Base-by-base conservation (phyloP, 2,329 filamentous ascomycete species). In the Fusarium graminum region DNA sequence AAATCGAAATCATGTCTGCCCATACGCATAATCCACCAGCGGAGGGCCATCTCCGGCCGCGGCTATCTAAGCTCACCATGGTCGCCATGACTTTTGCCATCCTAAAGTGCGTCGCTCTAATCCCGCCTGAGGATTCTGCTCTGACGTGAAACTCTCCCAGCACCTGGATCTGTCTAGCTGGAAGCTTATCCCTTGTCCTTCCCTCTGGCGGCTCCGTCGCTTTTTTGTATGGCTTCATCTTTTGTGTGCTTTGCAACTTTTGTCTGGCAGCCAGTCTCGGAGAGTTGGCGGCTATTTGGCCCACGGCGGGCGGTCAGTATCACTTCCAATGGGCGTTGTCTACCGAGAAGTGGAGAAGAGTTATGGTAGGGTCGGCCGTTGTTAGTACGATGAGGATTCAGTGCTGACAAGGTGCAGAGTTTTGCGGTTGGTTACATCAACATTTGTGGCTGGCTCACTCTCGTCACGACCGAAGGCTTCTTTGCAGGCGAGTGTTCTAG, bases 221-320 rank as follows among this genome's bases (percentile, higher is more conserved):
- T 0, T 78, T 82, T 40, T 47, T 82, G 0, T 83, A 82, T 59
- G 80, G 80, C 4, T 82, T 83, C 59, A 72, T 82, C 46, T 80
- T 83, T 66, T 81, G 79, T 59, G 79, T 81, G 10, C 30, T 81
- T 6, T 82, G 80, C 68, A 82, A 80, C 58, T 74, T 82, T 10
- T 77, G 77, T 8, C 72, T 83, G 2, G 77, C 76, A 0, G 76
- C 79, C 0, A 81, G 79, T 26, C 68, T 83, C 6, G 81, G 78
- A 2, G 81, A 82, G 56, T 67, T 83, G 4, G 76, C 78, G 0
- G 77, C 79, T 3, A 78, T 82, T 41, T 83, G 80, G 79, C 81
- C 80, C 0, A 83, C 81, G 0, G 79, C 80, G 0, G 81, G 80
- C 9, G 81, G 81, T 1, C 81, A 83, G 43, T 82, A 82, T 68